Evolutionary conservation across 2,329 filamentous ascomycete genomes (phyloP).

Genomic region (Sporothrix protearum): DNA sequence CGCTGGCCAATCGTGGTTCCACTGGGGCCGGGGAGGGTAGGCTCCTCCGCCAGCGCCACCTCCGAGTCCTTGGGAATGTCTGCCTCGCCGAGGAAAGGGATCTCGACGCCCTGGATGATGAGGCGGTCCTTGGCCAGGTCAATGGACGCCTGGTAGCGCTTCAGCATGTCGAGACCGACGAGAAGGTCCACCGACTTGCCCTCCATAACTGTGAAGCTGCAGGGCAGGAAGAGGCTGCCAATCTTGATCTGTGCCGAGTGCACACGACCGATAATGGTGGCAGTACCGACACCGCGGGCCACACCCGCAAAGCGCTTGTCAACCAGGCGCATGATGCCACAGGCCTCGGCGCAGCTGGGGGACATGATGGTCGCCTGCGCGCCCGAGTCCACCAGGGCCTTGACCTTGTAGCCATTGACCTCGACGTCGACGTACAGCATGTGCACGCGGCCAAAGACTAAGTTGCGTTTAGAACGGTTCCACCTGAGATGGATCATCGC

Average conservation of each 20-base stretch:
- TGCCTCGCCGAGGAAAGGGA: constrained; percentile 85
- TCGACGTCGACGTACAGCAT: constrained; percentile 96
- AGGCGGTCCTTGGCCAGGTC: constrained; percentile 82
- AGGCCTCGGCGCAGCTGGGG: constrained; percentile 81
- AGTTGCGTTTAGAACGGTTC: background rate
- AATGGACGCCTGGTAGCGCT: constrained; percentile 88
- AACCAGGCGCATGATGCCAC: constrained; percentile 93
- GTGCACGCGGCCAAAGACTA: constrained; percentile 90
- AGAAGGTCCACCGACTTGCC: constrained; percentile 93
- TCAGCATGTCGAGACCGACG: constrained; percentile 93
- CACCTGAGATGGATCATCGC: too few species aligned
- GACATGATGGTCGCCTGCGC: constrained; percentile 99
- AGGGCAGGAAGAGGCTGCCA: constrained; percentile 79
- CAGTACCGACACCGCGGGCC: constrained; percentile 89
- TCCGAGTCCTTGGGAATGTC: constrained; percentile 87
- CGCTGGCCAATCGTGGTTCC: constrained; percentile 85
- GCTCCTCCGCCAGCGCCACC: constrained; percentile 70
- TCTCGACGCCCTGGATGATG: constrained; percentile 81
- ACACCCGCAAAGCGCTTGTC: constrained; percentile 90
- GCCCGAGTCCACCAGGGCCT: constrained; percentile 94
- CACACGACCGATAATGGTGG: constrained; percentile 88
- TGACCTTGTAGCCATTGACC: constrained; percentile 88
- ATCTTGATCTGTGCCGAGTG: constrained; percentile 95
- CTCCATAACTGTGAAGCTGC: constrained; percentile 99
- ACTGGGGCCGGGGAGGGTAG: constrained; percentile 76